These are phyloP conservation scores for Teratosphaeria gauchensis DNA, from an alignment of 2,329 filamentous ascomycete species.

Conservation along the genomic window DNA sequence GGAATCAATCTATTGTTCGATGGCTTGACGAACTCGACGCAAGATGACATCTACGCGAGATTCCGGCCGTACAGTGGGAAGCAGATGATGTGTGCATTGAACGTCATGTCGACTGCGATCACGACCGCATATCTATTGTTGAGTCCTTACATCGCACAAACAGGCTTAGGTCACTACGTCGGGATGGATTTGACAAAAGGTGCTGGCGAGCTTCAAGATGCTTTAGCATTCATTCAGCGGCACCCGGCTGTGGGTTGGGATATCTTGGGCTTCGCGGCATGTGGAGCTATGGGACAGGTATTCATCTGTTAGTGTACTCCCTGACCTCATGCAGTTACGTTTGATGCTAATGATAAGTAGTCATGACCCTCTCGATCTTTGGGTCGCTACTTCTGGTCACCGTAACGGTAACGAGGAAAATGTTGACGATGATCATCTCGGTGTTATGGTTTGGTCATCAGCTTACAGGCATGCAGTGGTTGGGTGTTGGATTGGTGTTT, in stretches of 20 bases:
- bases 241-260: constrained; percentile 79
- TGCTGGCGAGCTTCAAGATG: constrained; percentile 69
- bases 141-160: constrained; percentile 69
- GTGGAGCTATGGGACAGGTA: constrained; percentile 85
- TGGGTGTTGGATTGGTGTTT: constrained; percentile 87
- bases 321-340: not conserved
- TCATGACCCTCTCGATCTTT: constrained; percentile 72
- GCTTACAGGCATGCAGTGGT: constrained; percentile 81
- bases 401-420: constrained; percentile 94
- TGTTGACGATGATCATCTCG: constrained; percentile 97
- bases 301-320: constrained; percentile 60
- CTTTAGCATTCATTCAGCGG: constrained; percentile 66
- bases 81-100: constrained; percentile 99
- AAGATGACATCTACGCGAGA: constrained; percentile 78
- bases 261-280: constrained; percentile 79
- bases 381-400: constrained; percentile 87
- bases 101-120: constrained; percentile 71
- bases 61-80: constrained; percentile 79
- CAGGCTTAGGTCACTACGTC: constrained; percentile 31
- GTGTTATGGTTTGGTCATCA: constrained; percentile 90
- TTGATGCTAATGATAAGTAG: constrained; percentile 7
- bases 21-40: constrained; percentile 89
- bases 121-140: constrained; percentile 68
- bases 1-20: constrained; percentile 89
- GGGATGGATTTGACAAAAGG: constrained; percentile 36